Base-by-base conservation (phyloP, 257 asterid species). In the Agastache rugosa region DNA sequence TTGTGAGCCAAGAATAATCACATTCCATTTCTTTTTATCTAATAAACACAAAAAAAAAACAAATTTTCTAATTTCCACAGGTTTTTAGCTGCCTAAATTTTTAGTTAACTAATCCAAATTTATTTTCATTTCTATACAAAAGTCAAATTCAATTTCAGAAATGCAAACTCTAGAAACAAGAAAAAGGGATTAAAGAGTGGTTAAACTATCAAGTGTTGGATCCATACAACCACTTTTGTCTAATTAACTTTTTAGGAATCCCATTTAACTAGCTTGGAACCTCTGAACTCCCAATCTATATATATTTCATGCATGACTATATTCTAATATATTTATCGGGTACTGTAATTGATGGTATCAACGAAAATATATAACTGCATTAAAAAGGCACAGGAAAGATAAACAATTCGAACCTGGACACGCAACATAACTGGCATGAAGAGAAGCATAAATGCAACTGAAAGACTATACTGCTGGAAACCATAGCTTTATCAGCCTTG, bases 341-440 rank as follows among this genome's bases (percentile, higher is more conserved):
- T n/a, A n/a, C n/a, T n/a, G n/a, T n/a, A n/a, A n/a, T 31, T 31
- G 15, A 19, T 11, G 15, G 5, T 10, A 8, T 20, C 37, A 7
- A 9, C 4, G 34, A 10, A 15, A 68, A 55, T 53, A 62, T 25
- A 25, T 69, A 31, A 71, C 45, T 29, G 70, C 37, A 61, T 22
- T 54, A 17, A 69, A 39, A 50, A 31, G 53, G 11, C 44, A 75
- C 20, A 54, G 56, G 59, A 56, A 74, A 63, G 50, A 47, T 2
- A 14, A 47, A 17, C 25, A 25, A 42, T 65, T 69, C 25, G 9
- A 62, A 81, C 85, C 80, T 69, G 75, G 82, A 77, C 54, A 19
- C 31, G 63, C 25, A 50, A 50, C 58, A 8, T n/a, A 50, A 20
- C 25, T 55, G 66, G 67, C 72, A 60, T 39, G 74, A 22, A 59